Base-by-base conservation (phyloP, 176 grass and related monocot species). In the Phyllostachys edulis region DNA sequence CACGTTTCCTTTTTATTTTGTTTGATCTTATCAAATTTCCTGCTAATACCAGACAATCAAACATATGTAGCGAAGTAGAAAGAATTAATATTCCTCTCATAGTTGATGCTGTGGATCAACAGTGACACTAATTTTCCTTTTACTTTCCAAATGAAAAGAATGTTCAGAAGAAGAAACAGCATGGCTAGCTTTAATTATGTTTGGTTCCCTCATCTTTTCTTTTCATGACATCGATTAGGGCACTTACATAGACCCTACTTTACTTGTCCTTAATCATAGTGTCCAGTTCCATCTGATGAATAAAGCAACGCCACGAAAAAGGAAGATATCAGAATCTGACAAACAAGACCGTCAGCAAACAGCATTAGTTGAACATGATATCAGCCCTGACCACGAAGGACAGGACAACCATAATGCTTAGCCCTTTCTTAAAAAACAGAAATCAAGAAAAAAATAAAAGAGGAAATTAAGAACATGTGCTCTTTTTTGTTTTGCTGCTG, bases 241-340 rank as follows among this genome's bases (percentile, higher is more conserved):
- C 46, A 86, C 45, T 56, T 81, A 69, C 41, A 29, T 90, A 11
- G 45, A 41, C 56, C 64, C 45, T 61, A 72, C 71, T 64, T 71
- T 68, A 85, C 71, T 46, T 76, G 54, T 61, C 40, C n/a, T 41
- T 85, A 54, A 85, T 81, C 64, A 63, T 73, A 45, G 1, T 66
- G 75, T 63, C 20, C 68, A 81, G 36, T 32, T 76, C 36, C 37
- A 63, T 86, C 45, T 41, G 63, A 64, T 57, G 24, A 61, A 9
- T 16, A 75, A 81, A 68, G 60, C 11, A 46, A 42, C 1, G n/a
- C 36, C 0, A 29, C 44, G 15, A 36, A 63, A 16, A 73, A 20
- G n/a, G 8, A 29, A 84, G 60, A 7, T 42, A 36, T 20, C 40
- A 77, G 63, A 63, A 61, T 7, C 38, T 9, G n/a, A 67, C 26